A percentile compares a stretch with the other conserved stretches of the same genome.
phyloP scores from a whole-genome alignment of 257 asterid species.

The Plantago ovata region DNA sequence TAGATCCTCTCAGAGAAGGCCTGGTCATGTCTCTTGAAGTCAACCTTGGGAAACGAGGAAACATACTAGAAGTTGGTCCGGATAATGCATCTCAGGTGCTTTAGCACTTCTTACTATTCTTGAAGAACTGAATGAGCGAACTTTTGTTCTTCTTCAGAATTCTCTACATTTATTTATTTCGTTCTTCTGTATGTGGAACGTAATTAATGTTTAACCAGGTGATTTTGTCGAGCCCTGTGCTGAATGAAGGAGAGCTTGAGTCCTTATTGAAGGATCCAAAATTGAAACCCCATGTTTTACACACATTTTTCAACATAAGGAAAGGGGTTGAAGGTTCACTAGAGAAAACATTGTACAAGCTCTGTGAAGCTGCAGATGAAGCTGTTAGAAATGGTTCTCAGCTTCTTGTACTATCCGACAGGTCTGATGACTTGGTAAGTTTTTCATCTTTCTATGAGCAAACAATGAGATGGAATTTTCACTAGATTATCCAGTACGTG shows the following conservation, averaged over 20 bases:
- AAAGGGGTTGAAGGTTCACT: slow-evolving; percentile 92
- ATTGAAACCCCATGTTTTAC: slow-evolving; percentile 75
- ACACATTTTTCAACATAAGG: slow-evolving; percentile 71
- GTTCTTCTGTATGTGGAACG: slow-evolving; percentile 14
- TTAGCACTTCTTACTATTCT: slow-evolving; percentile 16
- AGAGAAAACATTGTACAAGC: slow-evolving; percentile 63
- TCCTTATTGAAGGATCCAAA: slow-evolving; percentile 74
- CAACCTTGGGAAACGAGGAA: slow-evolving; percentile 92
- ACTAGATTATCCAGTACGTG: neutral
- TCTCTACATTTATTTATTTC: slow-evolving; percentile 9
- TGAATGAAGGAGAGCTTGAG: slow-evolving; percentile 96
- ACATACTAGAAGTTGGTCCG: slow-evolving; percentile 94
- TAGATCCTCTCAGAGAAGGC: slow-evolving; percentile 99
- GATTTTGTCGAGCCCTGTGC: slow-evolving; percentile 79
- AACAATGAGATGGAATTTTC: neutral
- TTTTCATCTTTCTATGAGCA: slow-evolving; percentile 14
- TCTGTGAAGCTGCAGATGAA: slow-evolving; percentile 99
- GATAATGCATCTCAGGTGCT: slow-evolving; percentile 92
- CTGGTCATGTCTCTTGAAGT: slow-evolving; percentile 98
- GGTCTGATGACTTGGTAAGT: slow-evolving; percentile 89
- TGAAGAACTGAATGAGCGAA: slow-evolving; percentile 9
- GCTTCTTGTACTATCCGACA: slow-evolving; percentile 93
- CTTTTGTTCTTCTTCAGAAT: slow-evolving; percentile 2
- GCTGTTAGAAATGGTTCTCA: slow-evolving; percentile 98
- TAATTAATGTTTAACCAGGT: slow-evolving; percentile 43